Base-by-base conservation (phyloP, 257 asterid genomes). In the Linaria vulgaris region DNA sequence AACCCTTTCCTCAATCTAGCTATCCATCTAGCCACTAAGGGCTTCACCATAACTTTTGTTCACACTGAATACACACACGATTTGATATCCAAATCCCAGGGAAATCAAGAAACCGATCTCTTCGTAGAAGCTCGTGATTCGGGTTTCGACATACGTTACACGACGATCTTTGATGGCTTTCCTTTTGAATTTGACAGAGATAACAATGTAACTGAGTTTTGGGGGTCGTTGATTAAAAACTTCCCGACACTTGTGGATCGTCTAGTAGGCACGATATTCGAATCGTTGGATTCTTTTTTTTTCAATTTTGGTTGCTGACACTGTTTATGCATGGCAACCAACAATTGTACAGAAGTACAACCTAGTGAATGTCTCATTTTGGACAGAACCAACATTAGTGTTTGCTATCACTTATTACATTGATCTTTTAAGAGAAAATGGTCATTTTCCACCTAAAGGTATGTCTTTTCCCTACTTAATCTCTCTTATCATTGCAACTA, bases 1-100 rank as follows among this genome's bases (percentile, higher is more conserved):
- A 80, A 69, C 24, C 85, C 88, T 1, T 80, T 80, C 59, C 70
- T 79, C n/a, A 66, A 74, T 24, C 78, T 87, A 3, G 86, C 95
- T 17, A 47, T 80, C 25, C 75, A 84, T 57, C 79, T 84, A 1
- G 94, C 94, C 25, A 77, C 90, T 0, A 67, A 69, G 13, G 83
- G 94, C 38, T 84, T 71, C 53, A 72, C 80, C 48, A 25, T 84
- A 61, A 82, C 88, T 6, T 75, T 79, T 22, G 81, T 87, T 4
- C 79, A 78, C 49, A 80, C 89, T 0, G 71, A 84, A 21, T 64
- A 59, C 30, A 64, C 43, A n/a, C n/a, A n/a, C n/a, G n/a, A n/a
- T n/a, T n/a, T n/a, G n/a, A n/a, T n/a, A n/a, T n/a, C n/a, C n/a
- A n/a, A 34, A 2, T 6, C 9, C 20, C 9, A 3, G 23, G 39